phyloP scores from a whole-genome alignment of 106 monocot genomes.

The Dendrobium catenatum region DNA sequence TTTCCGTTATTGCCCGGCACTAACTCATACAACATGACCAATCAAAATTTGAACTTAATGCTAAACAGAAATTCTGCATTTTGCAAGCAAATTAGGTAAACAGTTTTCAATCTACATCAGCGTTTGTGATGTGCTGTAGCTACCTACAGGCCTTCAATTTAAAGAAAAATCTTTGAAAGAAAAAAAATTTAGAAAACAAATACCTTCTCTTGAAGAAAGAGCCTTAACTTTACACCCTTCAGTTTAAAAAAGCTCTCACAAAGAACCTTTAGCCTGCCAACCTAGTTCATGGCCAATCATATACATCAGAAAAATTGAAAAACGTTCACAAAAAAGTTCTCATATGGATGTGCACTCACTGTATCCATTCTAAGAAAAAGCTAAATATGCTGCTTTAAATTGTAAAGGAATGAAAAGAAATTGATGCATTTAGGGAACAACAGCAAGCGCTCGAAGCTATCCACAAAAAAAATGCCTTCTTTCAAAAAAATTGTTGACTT shows the following conservation, averaged over 20 bases:
- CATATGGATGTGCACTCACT: neutral
- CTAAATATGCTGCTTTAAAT: neutral
- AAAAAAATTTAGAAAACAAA: neutral
- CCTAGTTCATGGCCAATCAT: slow-evolving; percentile 25
- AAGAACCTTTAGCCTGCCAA: slow-evolving; percentile 80
- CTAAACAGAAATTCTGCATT: neutral
- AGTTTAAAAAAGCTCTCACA: slow-evolving; percentile 95
- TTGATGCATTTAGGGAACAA: neutral
- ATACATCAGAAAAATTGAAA: slow-evolving; percentile 5
- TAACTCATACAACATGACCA: neutral
- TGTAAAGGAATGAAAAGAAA: neutral
- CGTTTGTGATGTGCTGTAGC: no score
- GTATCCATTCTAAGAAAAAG: neutral
- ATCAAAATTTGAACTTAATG: neutral
- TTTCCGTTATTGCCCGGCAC: neutral
- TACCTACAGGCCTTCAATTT: neutral
- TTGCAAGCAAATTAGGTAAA: neutral
- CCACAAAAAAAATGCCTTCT: no score
- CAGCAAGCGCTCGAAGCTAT: no score
- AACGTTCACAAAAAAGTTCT: neutral
- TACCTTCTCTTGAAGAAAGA: slow-evolving; percentile 94
- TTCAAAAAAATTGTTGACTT: no score
- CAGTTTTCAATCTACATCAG: neutral
- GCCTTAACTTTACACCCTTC: slow-evolving; percentile 54
- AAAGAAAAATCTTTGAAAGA: neutral